Base-by-base conservation (phyloP, 768 basidiomycete genomes). In the Obba rivulosa region DNA sequence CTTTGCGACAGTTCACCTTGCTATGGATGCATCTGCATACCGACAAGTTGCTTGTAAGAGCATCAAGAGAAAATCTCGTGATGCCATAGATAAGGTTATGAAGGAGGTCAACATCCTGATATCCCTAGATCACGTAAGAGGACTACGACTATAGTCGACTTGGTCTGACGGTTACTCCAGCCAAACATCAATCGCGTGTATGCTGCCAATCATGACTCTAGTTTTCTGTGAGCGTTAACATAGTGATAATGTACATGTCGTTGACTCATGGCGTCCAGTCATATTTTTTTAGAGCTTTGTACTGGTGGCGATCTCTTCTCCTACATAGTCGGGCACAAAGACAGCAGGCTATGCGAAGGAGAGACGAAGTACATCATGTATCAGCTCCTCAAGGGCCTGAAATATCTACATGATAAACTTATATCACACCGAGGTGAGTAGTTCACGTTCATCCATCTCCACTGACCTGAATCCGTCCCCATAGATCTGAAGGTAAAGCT, bases 271-370 rank as follows among this genome's bases (percentile, higher is more conserved):
- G 9, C 5, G 10, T 53, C 3, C 45, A 87, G 84, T 23, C 84
- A 90, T 62, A 87, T 92, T 37, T 90, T 92, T 65, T 79, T 92
- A 28, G 84, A 92, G 63, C 72, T 92, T 8, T 90, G 86, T 57
- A 90, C 88, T 0, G 88, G 89, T 9, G 89, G 88, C 20, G 89
- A 92, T 59, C 75, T 92, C n/a, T 91, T 91, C 64, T 87, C 86
- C 2, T 90, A 91, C 64, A 85, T 92, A 54, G 80, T 79, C 14
- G 80, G 74, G 47, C 75, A 80, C 50, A 67, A 75, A 16, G 75
- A 76, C 21, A 69, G 67, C 28, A 77, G 71, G 47, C 71, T 92
- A 16, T 81, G 80, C 52, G 86, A 90, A 68, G 83, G 85, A 14
- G 89, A 92, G 64, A 80, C 83, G 7, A 89, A 90, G 65, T 92